Percentiles rank a stretch among this genome's conserved stretches.
These are phyloP conservation scores for Pleurotus salmoneostramineus DNA, from an alignment of 768 basidiomycete genomes.

Conservation along the genomic window DNA sequence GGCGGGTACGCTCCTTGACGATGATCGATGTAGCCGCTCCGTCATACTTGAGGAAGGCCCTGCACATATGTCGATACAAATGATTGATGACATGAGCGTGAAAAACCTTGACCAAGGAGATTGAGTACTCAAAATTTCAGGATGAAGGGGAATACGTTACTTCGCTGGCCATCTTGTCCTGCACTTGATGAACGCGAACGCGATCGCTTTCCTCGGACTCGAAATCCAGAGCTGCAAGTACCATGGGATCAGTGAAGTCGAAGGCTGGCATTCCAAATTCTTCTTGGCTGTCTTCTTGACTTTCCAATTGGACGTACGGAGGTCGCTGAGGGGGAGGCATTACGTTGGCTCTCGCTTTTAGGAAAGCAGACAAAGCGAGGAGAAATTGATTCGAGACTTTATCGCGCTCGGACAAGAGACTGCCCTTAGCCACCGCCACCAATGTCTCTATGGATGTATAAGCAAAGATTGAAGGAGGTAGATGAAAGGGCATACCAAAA, in stretches of 20 bases:
- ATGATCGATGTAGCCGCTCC: conserved; percentile 14
- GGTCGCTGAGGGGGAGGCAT: conserved; percentile 39
- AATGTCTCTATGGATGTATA: conserved; percentile 2
- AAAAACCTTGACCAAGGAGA: conserved; percentile 35
- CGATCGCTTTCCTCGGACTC: conserved; percentile 13
- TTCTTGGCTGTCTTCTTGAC: conserved; percentile 73
- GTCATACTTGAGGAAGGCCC: conserved; percentile 35
- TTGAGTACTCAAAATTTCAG: neutral
- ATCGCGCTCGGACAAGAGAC: conserved; percentile 1
- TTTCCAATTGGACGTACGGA: conserved; percentile 26
- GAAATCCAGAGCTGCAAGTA: conserved; percentile 50
- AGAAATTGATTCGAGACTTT: conserved; percentile 34
- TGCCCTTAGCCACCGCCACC: conserved; percentile 5
- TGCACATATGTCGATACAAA: conserved; percentile 10
- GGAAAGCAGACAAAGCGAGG: conserved; percentile 56
- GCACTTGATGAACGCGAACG: conserved; percentile 25
- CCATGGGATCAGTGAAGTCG: conserved; percentile 59
- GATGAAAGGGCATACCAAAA: conserved; percentile 28
- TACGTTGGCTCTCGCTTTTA: conserved; percentile 27
- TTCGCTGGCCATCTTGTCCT: conserved; percentile 47
- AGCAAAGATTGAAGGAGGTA: conserved; percentile 34
- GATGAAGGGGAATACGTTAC: conserved; percentile 26
- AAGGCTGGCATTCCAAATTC: conserved; percentile 50
- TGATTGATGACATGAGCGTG: conserved; percentile 30
- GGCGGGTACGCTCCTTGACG: conserved; percentile 36